Percentiles rank a stretch among this genome's conserved stretches.
These are phyloP conservation scores for Kwoniella sp. DNA, from an alignment of 768 basidiomycete genomes.

Conservation along the genomic window DNA sequence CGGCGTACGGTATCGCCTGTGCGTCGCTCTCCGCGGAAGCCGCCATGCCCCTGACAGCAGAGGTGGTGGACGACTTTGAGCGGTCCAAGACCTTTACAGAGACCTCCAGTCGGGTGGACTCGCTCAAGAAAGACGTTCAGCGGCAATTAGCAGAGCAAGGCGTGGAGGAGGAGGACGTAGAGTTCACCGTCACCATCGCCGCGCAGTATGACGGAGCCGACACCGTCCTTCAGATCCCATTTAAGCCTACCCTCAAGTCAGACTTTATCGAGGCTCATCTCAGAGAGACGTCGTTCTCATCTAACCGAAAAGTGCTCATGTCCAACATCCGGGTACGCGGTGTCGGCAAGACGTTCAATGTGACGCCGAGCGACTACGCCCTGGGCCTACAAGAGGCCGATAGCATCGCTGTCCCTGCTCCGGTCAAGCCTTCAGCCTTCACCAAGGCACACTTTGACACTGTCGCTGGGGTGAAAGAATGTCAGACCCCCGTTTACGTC, in stretches of 20 bases:
- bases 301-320: constrained; percentile 21
- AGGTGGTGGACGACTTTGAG: constrained; percentile 49
- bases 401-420: not conserved
- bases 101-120: constrained; percentile 14
- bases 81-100: constrained; percentile 20
- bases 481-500: constrained; percentile 21
- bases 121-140: constrained; percentile 16
- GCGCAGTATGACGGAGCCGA: constrained; percentile 33
- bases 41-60: constrained; percentile 26
- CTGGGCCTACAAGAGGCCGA: constrained; percentile 11
- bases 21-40: constrained; percentile 57
- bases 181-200: constrained; percentile 20
- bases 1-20: constrained; percentile 88
- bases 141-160: constrained; percentile 26
- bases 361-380: constrained; percentile 26
- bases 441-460: constrained; percentile 27
- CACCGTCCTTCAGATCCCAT: constrained; percentile 29
- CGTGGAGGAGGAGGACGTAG: constrained; percentile 18
- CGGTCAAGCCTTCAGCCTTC: constrained; percentile 10
- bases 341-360: constrained; percentile 29
- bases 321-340: constrained; percentile 29
- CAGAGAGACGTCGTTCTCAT: constrained; percentile 31
- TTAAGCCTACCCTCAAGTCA: constrained; percentile 7
- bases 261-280: constrained; percentile 30
- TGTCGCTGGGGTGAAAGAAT: constrained; percentile 6